A percentile compares a stretch with the other conserved stretches of the same genome.
These are phyloP conservation scores for Capsella rubella DNA, from an alignment of 441 rosid genomes.

Conservation along the genomic window DNA sequence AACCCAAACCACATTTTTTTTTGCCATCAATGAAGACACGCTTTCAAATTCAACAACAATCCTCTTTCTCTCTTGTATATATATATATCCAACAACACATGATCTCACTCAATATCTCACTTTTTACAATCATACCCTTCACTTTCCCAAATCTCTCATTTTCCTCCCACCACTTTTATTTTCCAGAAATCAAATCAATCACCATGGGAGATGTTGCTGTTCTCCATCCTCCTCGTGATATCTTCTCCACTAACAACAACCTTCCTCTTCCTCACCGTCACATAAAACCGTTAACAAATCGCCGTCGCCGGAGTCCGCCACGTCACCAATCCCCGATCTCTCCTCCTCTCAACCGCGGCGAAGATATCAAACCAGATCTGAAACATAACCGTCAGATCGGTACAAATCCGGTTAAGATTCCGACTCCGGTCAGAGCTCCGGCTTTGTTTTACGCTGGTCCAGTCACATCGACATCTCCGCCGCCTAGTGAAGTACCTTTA, in stretches of 20 bases:
- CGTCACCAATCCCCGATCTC: constrained; percentile 21
- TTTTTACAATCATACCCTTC: neutral
- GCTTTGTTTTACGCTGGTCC: constrained; percentile 72
- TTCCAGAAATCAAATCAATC: neutral
- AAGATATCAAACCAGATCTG: constrained; percentile 31
- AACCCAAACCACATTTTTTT: too few relatives aligned
- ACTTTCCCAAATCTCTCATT: neutral
- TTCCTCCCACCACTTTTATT: neutral
- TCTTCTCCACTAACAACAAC: constrained; percentile 25
- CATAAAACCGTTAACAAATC: constrained; percentile 37
- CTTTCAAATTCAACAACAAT: too few relatives aligned
- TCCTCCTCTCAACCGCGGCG: constrained; percentile 9
- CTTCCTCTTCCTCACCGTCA: constrained; percentile 37
- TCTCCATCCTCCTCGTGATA: constrained; percentile 30
- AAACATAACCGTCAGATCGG: constrained; percentile 38
- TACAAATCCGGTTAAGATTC: constrained; percentile 42
- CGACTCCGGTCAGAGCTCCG: constrained; percentile 42
- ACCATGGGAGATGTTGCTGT: constrained; percentile 32
- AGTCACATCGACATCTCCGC: constrained; percentile 71
- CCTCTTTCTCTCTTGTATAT: too few relatives aligned
- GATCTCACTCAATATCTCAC: too few relatives aligned
- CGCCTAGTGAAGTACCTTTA: constrained; percentile 80
- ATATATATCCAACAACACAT: too few relatives aligned
- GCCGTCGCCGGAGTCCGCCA: constrained; percentile 55
- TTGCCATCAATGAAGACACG: too few relatives aligned